Percentiles rank a stretch among this genome's conserved stretches.
Conservation (phyloP, 768 basidiomycete species). For the Steccherinum ochraceum region DNA sequence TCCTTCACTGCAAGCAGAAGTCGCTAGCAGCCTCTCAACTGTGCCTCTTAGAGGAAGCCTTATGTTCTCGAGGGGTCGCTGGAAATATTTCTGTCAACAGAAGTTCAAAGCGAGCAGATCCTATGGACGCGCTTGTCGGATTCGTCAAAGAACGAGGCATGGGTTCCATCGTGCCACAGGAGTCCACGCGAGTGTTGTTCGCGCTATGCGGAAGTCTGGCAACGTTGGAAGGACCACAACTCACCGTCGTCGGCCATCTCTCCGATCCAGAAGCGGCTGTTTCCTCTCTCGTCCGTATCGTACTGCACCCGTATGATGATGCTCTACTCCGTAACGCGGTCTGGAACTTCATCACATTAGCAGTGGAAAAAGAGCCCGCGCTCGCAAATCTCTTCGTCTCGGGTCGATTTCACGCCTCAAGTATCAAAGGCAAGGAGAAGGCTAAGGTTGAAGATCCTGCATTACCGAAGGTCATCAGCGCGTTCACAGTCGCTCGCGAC, state of each 20-base stretch:
- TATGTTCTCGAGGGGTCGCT: constrained; percentile 53
- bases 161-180: constrained; percentile 53
- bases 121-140: constrained; percentile 66
- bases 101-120: constrained; percentile 48
- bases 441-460: constrained; percentile 22
- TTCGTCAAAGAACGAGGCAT: constrained; percentile 63
- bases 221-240: constrained; percentile 49
- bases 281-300: constrained; percentile 58
- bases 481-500: constrained; percentile 60
- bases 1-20: constrained; percentile 60
- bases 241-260: constrained; percentile 74
- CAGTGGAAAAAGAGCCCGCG: constrained; percentile 84
- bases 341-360: constrained; percentile 79
- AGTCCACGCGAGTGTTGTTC: constrained; percentile 62
- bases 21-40: constrained; percentile 16
- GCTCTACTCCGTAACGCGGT: constrained; percentile 62
- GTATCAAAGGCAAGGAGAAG: constrained; percentile 31
- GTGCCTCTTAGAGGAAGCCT: constrained; percentile 69
- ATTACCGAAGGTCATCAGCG: constrained; percentile 38
- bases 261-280: constrained; percentile 71
- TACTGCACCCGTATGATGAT: constrained; percentile 78
- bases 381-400: constrained; percentile 73
- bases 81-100: constrained; percentile 41
- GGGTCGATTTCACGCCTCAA: constrained; percentile 57
- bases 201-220: constrained; percentile 64